Base-by-base conservation (phyloP, 495 filamentous ascomycete genomes). In the Xylaria telfairii region DNA sequence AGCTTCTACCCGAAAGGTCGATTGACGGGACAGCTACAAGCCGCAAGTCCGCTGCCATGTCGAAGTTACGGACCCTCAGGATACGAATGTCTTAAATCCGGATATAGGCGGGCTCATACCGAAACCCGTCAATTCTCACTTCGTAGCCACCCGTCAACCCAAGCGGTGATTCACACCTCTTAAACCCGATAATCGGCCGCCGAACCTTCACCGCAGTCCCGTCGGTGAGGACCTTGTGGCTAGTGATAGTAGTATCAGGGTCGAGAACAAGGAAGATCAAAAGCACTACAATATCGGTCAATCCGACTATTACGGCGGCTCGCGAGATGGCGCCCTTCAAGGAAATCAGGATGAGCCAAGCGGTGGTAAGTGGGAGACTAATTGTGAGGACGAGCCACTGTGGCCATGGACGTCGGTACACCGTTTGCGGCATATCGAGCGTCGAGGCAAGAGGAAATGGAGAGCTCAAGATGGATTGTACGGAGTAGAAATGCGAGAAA, bases 51-150 rank as follows among this genome's bases (percentile, higher is more conserved):
- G 44, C 17, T 46, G 42, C 6, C 13, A 19, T 19, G 42, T 19
- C 44, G 44, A 1, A 8, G 30, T n/a, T 6, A 19, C 54, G n/a
- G 24, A n/a, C n/a, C n/a, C n/a, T n/a, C n/a, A n/a, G n/a, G n/a
- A n/a, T n/a, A n/a, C n/a, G n/a, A n/a, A 19, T 15, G 19, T 49
- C n/a, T 51, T 51, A 65, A 49, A 67, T 42, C 7, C 65, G 46
- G 37, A 67, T 56, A 42, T 67, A 67, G 3, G 65, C 65, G 17
- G 47, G 65, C 32, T 67, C 65, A n/a, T 67, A 67, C 32, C 65
- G 65, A 67, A 26, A 67, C 13, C 65, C 65, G n/a, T 67, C 65
- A 19, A 67, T 56, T 28, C 65, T 67, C 30, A 67, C 65, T 32
- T 67, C 65, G 21, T 67, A 67, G 19, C 65, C 65, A 8, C 65